Evolutionary conservation across 2,329 filamentous ascomycete genomes (phyloP).

Genomic region (Ilyonectria robusta): DNA sequence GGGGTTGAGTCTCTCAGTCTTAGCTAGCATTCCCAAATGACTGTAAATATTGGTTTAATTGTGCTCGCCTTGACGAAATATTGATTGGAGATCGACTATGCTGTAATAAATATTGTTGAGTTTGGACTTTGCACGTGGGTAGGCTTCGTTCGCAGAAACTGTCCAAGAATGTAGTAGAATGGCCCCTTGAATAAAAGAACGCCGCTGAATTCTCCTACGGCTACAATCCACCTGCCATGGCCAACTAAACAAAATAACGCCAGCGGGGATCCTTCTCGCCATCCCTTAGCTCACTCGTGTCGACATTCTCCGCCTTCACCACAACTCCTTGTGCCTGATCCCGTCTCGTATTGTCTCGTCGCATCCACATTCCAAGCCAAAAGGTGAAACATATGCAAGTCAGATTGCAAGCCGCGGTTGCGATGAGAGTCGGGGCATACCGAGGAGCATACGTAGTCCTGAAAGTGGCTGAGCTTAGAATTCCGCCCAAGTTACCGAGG

Average conservation of each 20-base stretch:
- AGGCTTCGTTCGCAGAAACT: too few species aligned
- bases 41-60: too few species aligned
- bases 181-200: not conserved
- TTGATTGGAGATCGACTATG: too few species aligned
- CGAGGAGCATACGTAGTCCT: conserved; percentile 63
- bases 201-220: not conserved
- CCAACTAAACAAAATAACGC: conserved; percentile 36
- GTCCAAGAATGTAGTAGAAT: too few species aligned
- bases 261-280: conserved; percentile 34
- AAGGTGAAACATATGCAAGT: conserved; percentile 39
- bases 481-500: conserved; percentile 63
- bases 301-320: conserved; percentile 35
- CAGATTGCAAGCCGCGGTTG: conserved; percentile 54
- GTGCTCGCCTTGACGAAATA: too few species aligned
- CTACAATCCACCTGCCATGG: not conserved
- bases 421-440: conserved; percentile 62
- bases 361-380: conserved; percentile 40
- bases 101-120: too few species aligned
- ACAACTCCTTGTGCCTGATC: conserved; percentile 34
- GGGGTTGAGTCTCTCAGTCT: too few species aligned
- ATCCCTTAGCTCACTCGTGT: conserved; percentile 34
- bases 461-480: conserved; percentile 62
- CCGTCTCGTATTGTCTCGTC: conserved; percentile 29
- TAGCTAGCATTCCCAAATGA: too few species aligned
- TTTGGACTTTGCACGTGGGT: too few species aligned